Conservation (phyloP, 208 protist genomes). For the Leptomonas pyrrhocoris region DNA sequence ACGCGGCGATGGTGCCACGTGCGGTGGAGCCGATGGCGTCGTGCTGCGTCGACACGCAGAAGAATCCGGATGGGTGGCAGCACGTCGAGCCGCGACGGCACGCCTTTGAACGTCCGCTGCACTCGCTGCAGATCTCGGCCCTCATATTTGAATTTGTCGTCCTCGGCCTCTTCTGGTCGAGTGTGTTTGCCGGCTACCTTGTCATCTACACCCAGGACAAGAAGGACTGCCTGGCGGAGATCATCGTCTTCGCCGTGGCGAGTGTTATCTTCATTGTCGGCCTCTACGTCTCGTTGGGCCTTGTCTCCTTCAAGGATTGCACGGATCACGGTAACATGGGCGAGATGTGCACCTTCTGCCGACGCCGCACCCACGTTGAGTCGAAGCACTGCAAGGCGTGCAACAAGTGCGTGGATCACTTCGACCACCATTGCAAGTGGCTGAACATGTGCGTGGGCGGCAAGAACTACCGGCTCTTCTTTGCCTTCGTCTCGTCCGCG, state of each 20-base stretch:
- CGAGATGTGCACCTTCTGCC: slow-evolving; percentile 71
- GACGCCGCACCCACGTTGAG: slow-evolving; percentile 45
- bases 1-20: slow-evolving; percentile 1
- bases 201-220: slow-evolving; percentile 46
- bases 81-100: slow-evolving; percentile 46
- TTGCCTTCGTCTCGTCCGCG: slow-evolving; percentile 54
- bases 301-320: slow-evolving; percentile 70
- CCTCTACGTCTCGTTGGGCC: slow-evolving; percentile 27
- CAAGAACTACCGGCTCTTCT: slow-evolving; percentile 83
- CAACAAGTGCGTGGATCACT: slow-evolving; percentile 86
- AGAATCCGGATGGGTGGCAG: slow-evolving; percentile 57
- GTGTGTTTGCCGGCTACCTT: slow-evolving; percentile 49
- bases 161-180: slow-evolving; percentile 53
- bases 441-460: slow-evolving; percentile 89
- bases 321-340: slow-evolving; percentile 55
- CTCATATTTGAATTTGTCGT: slow-evolving; percentile 45
- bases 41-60: slow-evolving; percentile 52
- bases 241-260: slow-evolving; percentile 49
- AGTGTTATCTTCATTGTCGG: slow-evolving; percentile 17
- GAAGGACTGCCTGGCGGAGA: slow-evolving; percentile 39
- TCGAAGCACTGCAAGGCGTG: slow-evolving; percentile 92
- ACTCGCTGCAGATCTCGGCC: slow-evolving; percentile 64
- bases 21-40: slow-evolving; percentile 29
- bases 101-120: slow-evolving; percentile 73
- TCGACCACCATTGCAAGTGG: slow-evolving; percentile 95